A percentile compares a stretch with the other conserved stretches of the same genome.
Evolutionary conservation across 805 yeast genomes (phyloP).

Genomic region (Saitoella complicata): DNA sequence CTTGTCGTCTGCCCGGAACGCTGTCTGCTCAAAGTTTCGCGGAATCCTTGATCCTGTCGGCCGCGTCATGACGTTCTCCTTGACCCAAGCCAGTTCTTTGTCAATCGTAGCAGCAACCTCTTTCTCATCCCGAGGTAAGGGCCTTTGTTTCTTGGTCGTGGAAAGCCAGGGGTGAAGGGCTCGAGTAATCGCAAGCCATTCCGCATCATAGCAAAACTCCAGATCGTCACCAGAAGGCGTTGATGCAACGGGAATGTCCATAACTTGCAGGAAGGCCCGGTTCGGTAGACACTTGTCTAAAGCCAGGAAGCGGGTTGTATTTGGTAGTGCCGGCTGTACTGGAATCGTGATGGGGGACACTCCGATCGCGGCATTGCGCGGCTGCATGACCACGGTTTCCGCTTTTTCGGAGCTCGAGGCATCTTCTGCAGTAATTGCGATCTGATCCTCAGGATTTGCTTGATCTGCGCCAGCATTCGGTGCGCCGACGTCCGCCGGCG

Average conservation of each 20-base stretch:
- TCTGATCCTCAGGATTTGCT: not conserved
- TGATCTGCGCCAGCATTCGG: not conserved
- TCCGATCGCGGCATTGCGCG: not conserved
- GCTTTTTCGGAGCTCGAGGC: not conserved
- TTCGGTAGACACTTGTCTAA: conserved; percentile 69
- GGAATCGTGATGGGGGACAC: not conserved
- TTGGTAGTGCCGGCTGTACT: not conserved
- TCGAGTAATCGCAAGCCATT: conserved; percentile 23
- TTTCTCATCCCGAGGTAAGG: conserved; percentile 2
- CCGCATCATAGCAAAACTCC: conserved; percentile 19
- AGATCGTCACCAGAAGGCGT: not conserved
- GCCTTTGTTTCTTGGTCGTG: conserved; percentile 2
- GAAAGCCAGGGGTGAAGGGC: conserved; percentile 14
- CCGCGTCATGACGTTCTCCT: conserved; percentile 14
- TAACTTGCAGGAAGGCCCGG: conserved; percentile 39
- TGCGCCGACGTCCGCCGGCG: not conserved
- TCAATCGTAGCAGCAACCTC: conserved; percentile 7
- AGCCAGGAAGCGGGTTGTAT: conserved; percentile 45
- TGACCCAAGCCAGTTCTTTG: conserved; percentile 18
- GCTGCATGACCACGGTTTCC: not conserved
- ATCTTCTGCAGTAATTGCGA: not conserved
- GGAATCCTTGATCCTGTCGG: conserved; percentile 17
- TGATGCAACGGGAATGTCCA: conserved; percentile 12
- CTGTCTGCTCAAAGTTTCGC: conserved; percentile 14
- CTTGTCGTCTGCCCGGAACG: conserved; percentile 1